A percentile compares a stretch with the other conserved stretches of the same genome.
phyloP scores from a whole-genome alignment of 2,329 filamentous ascomycete species.

The Trichoderma sp. region DNA sequence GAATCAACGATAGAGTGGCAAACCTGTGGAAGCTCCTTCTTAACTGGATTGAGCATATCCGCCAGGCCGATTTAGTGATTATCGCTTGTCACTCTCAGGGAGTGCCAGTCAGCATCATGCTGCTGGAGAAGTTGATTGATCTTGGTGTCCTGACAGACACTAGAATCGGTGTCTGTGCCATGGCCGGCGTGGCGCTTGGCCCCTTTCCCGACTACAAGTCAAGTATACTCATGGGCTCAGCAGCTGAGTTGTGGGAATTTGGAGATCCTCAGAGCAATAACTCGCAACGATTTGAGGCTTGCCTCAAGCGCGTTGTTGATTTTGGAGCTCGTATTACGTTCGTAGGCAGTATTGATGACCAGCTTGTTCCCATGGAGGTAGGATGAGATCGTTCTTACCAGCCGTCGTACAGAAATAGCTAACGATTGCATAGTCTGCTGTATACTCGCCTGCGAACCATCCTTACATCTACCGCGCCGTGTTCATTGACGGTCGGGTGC shows the following conservation, averaged over 20 bases:
- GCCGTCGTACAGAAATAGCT: not conserved
- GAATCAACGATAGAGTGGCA: conserved; percentile 83
- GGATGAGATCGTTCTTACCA: conserved; percentile 22
- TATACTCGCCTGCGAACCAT: conserved; percentile 81
- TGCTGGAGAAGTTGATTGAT: conserved; percentile 88
- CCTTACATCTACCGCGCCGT: conserved; percentile 95
- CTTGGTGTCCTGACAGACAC: conserved; percentile 77
- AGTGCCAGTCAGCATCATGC: conserved; percentile 88
- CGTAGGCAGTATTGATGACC: conserved; percentile 93
- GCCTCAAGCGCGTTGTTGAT: conserved; percentile 70
- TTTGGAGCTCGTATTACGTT: conserved; percentile 83
- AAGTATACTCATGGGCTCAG: conserved; percentile 82
- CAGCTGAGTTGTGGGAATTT: conserved; percentile 95
- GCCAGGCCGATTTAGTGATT: conserved; percentile 82
- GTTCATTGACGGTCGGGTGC: conserved; percentile 89
- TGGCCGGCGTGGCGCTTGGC: conserved; percentile 89
- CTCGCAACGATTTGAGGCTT: conserved; percentile 74
- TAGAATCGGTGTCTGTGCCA: conserved; percentile 81
- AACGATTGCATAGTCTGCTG: conserved; percentile 63
- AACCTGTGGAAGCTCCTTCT: conserved; percentile 91
- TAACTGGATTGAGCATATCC: conserved; percentile 91
- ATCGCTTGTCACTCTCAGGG: conserved; percentile 96
- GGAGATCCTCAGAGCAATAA: conserved; percentile 77
- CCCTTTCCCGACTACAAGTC: conserved; percentile 92
- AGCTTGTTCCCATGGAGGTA: conserved; percentile 88